Evolutionary conservation across 805 yeast genomes (phyloP).

Genomic region (Ogataea trehaloabstinens): DNA sequence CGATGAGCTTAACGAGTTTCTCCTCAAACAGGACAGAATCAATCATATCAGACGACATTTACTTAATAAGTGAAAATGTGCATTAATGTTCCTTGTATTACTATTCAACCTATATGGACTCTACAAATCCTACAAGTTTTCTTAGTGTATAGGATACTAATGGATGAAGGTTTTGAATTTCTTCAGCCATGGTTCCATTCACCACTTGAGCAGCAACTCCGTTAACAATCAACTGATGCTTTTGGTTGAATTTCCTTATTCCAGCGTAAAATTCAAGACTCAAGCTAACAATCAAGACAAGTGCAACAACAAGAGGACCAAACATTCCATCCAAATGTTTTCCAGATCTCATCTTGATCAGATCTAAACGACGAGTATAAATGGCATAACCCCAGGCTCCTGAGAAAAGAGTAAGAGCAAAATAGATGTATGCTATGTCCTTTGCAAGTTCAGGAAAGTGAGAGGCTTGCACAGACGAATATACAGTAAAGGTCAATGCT

Average conservation of each 20-base stretch:
- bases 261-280: slow-evolving; percentile 72
- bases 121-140: slow-evolving; percentile 24
- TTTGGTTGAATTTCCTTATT: slow-evolving; percentile 36
- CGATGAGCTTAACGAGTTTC: slow-evolving; percentile 14
- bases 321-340: slow-evolving; percentile 83
- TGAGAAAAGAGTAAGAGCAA: slow-evolving; percentile 75
- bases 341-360: slow-evolving; percentile 80
- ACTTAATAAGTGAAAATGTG: slow-evolving; percentile 9
- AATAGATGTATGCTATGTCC: slow-evolving; percentile 72
- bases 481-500: slow-evolving; percentile 79
- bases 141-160: slow-evolving; percentile 22
- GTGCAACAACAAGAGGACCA: slow-evolving; percentile 82
- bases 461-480: slow-evolving; percentile 69
- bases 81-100: neutral
- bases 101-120: neutral
- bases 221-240: slow-evolving; percentile 15
- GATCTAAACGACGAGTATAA: slow-evolving; percentile 65
- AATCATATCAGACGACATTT: slow-evolving; percentile 25
- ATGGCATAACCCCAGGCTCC: slow-evolving; percentile 88
- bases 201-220: slow-evolving; percentile 2
- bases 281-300: slow-evolving; percentile 65
- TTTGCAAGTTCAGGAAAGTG: slow-evolving; percentile 64
- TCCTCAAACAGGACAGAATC: slow-evolving; percentile 25
- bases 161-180: slow-evolving; percentile 26
- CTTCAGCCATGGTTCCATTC: slow-evolving; percentile 11